Conservation (phyloP, 805 yeast species). For the Komagataella ulmi region DNA sequence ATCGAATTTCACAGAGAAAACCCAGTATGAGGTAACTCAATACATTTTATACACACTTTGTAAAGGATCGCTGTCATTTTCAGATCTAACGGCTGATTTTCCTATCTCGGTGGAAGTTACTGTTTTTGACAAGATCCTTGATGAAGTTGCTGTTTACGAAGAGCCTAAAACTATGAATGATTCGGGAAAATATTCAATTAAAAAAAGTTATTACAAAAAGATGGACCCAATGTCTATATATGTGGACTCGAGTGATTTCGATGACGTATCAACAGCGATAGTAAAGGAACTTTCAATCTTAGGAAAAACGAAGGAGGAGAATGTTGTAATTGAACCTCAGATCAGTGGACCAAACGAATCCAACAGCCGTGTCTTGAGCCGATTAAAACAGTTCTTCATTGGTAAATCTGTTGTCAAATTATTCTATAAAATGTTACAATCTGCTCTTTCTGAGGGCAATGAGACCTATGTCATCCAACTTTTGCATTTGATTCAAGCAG, state of each 20-base stretch:
- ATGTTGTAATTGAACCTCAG: conserved; percentile 36
- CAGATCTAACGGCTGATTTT: conserved; percentile 25
- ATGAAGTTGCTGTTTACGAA: conserved; percentile 43
- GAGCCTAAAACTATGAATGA: conserved; percentile 59
- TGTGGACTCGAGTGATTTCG: conserved; percentile 33
- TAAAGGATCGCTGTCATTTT: conserved; percentile 38
- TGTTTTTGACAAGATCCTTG: conserved; percentile 34
- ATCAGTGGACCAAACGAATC: conserved; percentile 17
- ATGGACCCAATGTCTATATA: conserved; percentile 48
- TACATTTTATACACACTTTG: conserved; percentile 37
- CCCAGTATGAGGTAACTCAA: conserved; percentile 15
- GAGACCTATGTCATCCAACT: conserved; percentile 44
- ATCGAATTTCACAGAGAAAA: conserved; percentile 15
- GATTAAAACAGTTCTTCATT: conserved; percentile 37
- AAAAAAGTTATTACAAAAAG: conserved; percentile 24
- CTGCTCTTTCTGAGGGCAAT: conserved; percentile 33
- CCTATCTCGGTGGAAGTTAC: conserved; percentile 22
- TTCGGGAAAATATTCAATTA: conserved; percentile 53
- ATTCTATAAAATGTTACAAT: conserved; percentile 41
- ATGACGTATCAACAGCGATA: conserved; percentile 35
- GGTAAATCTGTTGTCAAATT: conserved; percentile 41
- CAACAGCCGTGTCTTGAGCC: conserved; percentile 19
- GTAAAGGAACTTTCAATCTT: conserved; percentile 26
- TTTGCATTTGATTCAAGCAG: conserved; percentile 60
- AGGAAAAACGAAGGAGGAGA: conserved; percentile 22